Evolutionary conservation across 2,329 filamentous ascomycete genomes (phyloP).

Genomic region (Fusarium armeniacum): DNA sequence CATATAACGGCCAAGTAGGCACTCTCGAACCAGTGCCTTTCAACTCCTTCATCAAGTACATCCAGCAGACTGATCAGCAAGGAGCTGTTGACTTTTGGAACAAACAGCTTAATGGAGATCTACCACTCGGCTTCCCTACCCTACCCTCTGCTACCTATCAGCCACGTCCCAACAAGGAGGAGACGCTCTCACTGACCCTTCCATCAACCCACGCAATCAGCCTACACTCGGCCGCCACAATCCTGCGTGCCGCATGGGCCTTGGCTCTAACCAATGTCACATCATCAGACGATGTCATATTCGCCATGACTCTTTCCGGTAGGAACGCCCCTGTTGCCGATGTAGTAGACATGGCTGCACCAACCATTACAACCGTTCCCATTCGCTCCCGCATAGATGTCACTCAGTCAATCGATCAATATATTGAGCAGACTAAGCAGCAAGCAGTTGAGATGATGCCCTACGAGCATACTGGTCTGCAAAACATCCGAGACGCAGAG

Average conservation of each 20-base stretch:
- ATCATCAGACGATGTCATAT: conserved; percentile 18
- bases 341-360: conserved; percentile 18
- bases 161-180: conserved; percentile 12
- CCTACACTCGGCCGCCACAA: conserved; percentile 13
- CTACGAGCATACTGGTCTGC: conserved; percentile 18
- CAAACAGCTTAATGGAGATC: conserved; percentile 12
- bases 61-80: conserved; percentile 9
- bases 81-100: conserved; percentile 17
- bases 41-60: conserved; percentile 17
- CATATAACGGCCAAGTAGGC: conserved; percentile 13
- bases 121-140: conserved; percentile 16
- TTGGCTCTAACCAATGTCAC: conserved; percentile 13
- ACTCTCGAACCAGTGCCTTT: conserved; percentile 12
- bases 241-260: conserved; percentile 15
- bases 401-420: conserved; percentile 14
- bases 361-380: conserved; percentile 15
- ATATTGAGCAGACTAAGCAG: conserved; percentile 14
- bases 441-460: conserved; percentile 16
- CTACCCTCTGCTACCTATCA: conserved; percentile 19
- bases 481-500: conserved; percentile 18
- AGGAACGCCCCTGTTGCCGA: conserved; percentile 18
- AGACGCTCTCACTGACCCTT: conserved; percentile 13
- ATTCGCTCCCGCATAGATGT: conserved; percentile 13
- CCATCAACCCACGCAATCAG: background rate
- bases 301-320: conserved; percentile 16